Evolutionary conservation across 805 yeast genomes (phyloP), one percentile per base, ranked within the genome.

Genomic region (Candida ficus): DNA sequence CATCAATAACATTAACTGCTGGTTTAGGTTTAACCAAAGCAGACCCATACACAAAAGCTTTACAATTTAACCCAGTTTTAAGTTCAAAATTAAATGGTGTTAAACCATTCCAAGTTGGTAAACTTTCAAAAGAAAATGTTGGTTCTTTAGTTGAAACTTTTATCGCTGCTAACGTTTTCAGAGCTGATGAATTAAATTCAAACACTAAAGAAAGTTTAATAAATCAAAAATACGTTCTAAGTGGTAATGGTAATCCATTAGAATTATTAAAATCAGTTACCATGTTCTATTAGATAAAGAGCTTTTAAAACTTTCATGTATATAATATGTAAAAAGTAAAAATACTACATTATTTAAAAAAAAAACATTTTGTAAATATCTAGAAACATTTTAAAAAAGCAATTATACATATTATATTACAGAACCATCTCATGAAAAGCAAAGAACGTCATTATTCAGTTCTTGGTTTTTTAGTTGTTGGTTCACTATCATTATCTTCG

Each of bases 171-270:
- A 70, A 64, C 43, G 66, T 67, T 37, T 62, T 63, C 37, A 65
- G 69, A 39, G 49, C 56, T 12, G 66, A 63, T 29, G 67, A 63
- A 37, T 32, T 54, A 3, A 53, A 60, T 29, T 45, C 47, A 3
- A 62, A 62, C 22, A 43, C 66, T 4, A 28, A 59, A 10, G 68
- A 66, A 14, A 62, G 61, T 41, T 56, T 75, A 37, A 58, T 66
- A 2, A 61, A 68, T 25, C 73, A 75, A 49, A 74, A 73, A 53
- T 79, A 73, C 53, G 62, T 78, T 31, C 40, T 74, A 28, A 70
- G 78, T 46, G 87, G 87, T 27, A 78, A 76, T 53, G 89, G 89
- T 49, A 81, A 80, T 53, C 80, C 86, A 31, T 31, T 48, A 38
- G 60, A 53, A 39, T 38, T 56, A 29, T 33, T 54, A 23, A 56